Evolutionary conservation across 2,329 filamentous ascomycete genomes (phyloP), one percentile per base, ranked within the genome.

Genomic region (Exophiala phaeomuriformis): DNA sequence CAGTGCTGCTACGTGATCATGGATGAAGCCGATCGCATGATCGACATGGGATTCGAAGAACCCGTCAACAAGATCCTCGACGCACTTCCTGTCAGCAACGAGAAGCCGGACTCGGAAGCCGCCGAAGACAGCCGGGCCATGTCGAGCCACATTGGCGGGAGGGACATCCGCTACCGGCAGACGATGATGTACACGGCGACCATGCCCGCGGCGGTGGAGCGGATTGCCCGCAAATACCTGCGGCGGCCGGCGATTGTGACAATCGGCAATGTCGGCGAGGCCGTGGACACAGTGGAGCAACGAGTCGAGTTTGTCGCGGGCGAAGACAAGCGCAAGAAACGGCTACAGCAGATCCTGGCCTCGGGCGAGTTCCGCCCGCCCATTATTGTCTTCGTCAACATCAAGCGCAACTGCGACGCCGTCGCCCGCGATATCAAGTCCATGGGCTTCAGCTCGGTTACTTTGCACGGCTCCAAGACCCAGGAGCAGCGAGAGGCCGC

Each of bases 101-200:
- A 95, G 70, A 98, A 97, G 70, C 93, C 93, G 0, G 93, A 98
- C 69, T 86, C 82, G 0, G 91, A 97, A 8, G 88, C 88, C 49
- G 93, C 93, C 4, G 93, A 98, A 69, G 81, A 97, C 66, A 77
- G 87, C 0, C 76, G 80, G 52, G 82, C 85, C n/a, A 97, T 97
- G 91, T 85, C 83, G 63, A 79, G 82, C 53, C 86, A 86, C 64
- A 73, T 95, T 1, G 84, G 84, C 49, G 82, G 82, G 12, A 82
- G 83, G 61, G 85, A 90, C 64, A 19, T 19, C 19, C 80, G 86
- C 27, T 97, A 97, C 73, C 79, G 93, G 55, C 91, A 98, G 71
- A 98, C 93, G 0, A 98, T 98, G 93, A 98, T 98, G 93, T 98
- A 97, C 81, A 97, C 93, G 61, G 93, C 93, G 49, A 98, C 93